Evolutionary conservation across 495 filamentous ascomycete genomes (phyloP), one percentile per base, ranked within the genome.

Genomic region (Poronia punctata): DNA sequence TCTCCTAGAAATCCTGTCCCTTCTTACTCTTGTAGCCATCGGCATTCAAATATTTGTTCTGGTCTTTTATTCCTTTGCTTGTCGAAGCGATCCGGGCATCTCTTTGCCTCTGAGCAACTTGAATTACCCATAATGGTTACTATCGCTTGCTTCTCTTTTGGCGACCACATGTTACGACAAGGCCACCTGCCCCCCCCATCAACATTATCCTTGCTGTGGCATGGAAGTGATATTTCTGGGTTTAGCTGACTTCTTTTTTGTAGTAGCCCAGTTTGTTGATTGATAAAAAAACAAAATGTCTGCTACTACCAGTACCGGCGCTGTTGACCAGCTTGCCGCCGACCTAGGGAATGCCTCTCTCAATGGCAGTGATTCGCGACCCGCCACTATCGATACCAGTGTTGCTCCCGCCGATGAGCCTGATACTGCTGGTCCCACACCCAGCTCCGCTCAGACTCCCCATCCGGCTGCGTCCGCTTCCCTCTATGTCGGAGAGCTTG

Each of bases 401-500:
- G 71, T 85, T 43, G 47, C 68, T 38, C 47, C 60, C 50, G 61
- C 60, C 40, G 67, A 75, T 28, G 79, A 78, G 45, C 57, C 64
- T 44, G 75, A 75, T 59, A 71, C 70, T 42, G 73, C 79, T 55
- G 70, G 72, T 32, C 72, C 78, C 35, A 85, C 84, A 45, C 82
- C 85, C 45, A 79, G 78, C 64, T 83, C 87, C 43, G 78, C 79
- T 46, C 75, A 74, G 31, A 70, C 78, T 39, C 80, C 82, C 36
- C 75, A 78, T 54, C 77, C 78, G 29, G 86, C 92, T 68, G 85
- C 86, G 41, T 96, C 92, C 27, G 92, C 93, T 40, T 99, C 92
- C 24, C 86, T 99, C 56, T 99, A 99, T 62, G 92, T 99, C 51
- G 92, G 92, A 63, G 92, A 99, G 71, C 86, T 99, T 50, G 92